These are phyloP conservation scores for Alisma plantagoaquatica DNA, from an alignment of 106 monocot genomes.

Conservation along the genomic window DNA sequence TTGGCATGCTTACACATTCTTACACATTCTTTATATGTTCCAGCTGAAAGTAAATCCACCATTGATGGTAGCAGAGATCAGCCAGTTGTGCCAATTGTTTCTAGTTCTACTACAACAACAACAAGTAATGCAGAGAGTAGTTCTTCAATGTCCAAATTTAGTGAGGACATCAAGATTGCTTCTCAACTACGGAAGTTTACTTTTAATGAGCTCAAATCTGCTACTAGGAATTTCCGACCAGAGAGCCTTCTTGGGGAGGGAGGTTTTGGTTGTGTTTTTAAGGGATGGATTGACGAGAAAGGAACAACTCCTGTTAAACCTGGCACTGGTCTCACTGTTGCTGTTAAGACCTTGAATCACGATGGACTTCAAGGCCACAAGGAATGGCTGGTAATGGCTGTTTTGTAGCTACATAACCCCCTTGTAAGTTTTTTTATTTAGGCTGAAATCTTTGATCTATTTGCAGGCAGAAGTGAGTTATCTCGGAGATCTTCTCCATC, in stretches of 20 bases:
- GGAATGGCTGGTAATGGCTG: constrained; percentile 30
- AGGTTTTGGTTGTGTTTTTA: constrained; percentile 40
- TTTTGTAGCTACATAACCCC: background rate
- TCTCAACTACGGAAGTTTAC: constrained; percentile 27
- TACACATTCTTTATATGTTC: background rate
- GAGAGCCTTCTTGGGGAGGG: constrained; percentile 43
- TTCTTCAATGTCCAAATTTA: constrained; percentile 21
- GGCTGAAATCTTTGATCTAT: background rate
- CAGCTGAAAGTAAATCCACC: constrained; percentile 20
- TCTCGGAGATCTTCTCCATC: constrained; percentile 39
- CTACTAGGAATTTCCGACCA: constrained; percentile 31
- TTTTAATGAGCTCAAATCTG: constrained; percentile 34
- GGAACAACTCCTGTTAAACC: constrained; percentile 44
- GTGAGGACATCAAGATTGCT: constrained; percentile 20
- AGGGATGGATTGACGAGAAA: constrained; percentile 45
- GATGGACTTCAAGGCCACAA: constrained; percentile 42
- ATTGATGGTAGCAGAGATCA: constrained; percentile 30
- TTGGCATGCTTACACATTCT: no score
- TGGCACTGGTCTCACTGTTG: constrained; percentile 38
- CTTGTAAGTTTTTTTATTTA: background rate
- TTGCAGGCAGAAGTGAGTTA: constrained; percentile 37
- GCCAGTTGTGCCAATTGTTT: constrained; percentile 10
- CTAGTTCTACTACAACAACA: constrained; percentile 20
- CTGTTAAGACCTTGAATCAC: constrained; percentile 36
- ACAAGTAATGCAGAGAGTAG: constrained; percentile 31